Conservation (phyloP, 2,329 filamentous ascomycete species). For the Dactylellina cionopaga region DNA sequence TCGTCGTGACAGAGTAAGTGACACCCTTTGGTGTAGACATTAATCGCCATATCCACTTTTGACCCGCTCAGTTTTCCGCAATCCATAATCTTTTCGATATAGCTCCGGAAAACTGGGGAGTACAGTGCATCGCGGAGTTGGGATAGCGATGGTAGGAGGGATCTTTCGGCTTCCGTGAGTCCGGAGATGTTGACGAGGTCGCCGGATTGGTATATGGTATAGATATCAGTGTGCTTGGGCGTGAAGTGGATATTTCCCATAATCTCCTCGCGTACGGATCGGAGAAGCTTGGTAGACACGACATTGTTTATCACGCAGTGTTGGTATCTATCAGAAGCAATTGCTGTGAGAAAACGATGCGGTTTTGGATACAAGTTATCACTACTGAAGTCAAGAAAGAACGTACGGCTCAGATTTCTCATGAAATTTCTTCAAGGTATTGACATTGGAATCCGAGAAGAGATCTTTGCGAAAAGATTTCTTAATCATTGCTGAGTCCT, state of each 20-base stretch:
- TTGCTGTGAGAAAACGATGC: background rate
- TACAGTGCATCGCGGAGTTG: slow-evolving; percentile 93
- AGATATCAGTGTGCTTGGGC: slow-evolving; percentile 98
- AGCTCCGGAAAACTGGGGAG: slow-evolving; percentile 86
- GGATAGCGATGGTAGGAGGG: slow-evolving; percentile 87
- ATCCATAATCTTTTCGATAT: slow-evolving; percentile 84
- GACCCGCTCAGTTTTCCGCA: slow-evolving; percentile 86
- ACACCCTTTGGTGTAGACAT: slow-evolving; percentile 95
- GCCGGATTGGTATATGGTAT: slow-evolving; percentile 98
- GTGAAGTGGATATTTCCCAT: slow-evolving; percentile 92
- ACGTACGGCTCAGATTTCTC: slow-evolving; percentile 68
- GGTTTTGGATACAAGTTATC: background rate
- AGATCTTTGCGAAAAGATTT: slow-evolving; percentile 72
- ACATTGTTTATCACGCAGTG: slow-evolving; percentile 88
- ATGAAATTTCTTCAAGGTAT: slow-evolving; percentile 71
- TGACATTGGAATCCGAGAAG: slow-evolving; percentile 70
- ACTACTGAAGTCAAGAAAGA: slow-evolving; percentile 2
- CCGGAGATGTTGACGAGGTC: slow-evolving; percentile 97
- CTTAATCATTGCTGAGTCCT: slow-evolving; percentile 39
- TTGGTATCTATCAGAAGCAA: slow-evolving; percentile 72
- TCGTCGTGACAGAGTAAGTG: slow-evolving; percentile 97
- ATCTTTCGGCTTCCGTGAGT: slow-evolving; percentile 83
- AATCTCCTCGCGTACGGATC: slow-evolving; percentile 87
- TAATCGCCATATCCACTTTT: slow-evolving; percentile 99
- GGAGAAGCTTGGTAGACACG: slow-evolving; percentile 82